Conservation (phyloP, 2,329 filamentous ascomycete genomes). For the Balansia obtecta region DNA sequence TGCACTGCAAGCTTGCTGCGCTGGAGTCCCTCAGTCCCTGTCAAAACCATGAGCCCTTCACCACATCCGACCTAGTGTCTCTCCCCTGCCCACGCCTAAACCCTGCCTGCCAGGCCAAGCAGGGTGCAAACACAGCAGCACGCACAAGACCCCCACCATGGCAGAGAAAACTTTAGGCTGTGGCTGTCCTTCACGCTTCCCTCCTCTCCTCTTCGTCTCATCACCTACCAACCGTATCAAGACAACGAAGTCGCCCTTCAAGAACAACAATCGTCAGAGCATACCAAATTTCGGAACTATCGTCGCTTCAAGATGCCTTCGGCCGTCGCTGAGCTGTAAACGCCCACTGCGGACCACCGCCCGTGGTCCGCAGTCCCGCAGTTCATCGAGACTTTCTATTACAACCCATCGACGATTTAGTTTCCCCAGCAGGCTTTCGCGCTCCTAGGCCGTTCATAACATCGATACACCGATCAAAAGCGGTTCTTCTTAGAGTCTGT, state of each 20-base stretch:
- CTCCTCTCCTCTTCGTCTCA: constrained; percentile 18
- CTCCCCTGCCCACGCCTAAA: constrained; percentile 2
- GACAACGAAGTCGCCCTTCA: constrained; percentile 53
- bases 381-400: constrained; percentile 58
- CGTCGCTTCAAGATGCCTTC: constrained; percentile 61
- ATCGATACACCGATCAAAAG: constrained; percentile 4
- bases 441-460: constrained; percentile 22
- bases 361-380: constrained; percentile 69
- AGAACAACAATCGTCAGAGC: constrained; percentile 19
- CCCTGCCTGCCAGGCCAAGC: constrained; percentile 4
- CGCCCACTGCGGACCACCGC: constrained; percentile 57
- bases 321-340: constrained; percentile 88
- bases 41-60: not conserved
- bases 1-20: not conserved
- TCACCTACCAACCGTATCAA: constrained; percentile 23
- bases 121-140: no score
- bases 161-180: constrained; percentile 10
- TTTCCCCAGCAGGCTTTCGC: constrained; percentile 42
- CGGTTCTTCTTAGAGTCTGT: constrained; percentile 25
- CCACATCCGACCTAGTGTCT: constrained; percentile 6
- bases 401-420: constrained; percentile 47
- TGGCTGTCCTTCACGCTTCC: constrained; percentile 8
- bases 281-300: constrained; percentile 39
- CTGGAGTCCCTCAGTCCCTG: not conserved
- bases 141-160: constrained; percentile 13